Evolutionary conservation across 495 filamentous ascomycete genomes (phyloP).

Genomic region (Acidomyces sp.): DNA sequence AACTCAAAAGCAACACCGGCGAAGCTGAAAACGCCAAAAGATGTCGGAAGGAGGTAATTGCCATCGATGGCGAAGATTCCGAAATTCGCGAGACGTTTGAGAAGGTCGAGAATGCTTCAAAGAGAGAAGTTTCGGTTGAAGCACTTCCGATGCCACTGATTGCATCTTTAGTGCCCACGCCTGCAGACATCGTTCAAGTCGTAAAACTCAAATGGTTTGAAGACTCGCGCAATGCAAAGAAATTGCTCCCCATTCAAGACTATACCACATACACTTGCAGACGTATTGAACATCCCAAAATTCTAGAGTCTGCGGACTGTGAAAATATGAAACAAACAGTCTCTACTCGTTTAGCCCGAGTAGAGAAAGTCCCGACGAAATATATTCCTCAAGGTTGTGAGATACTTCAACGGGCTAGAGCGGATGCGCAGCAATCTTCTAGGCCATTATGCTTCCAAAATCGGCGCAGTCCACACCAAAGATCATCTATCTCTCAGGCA

Average conservation of each 20-base stretch:
- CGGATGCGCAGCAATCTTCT: slow-evolving; percentile 33
- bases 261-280: slow-evolving; percentile 57
- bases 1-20: slow-evolving; percentile 19
- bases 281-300: slow-evolving; percentile 19
- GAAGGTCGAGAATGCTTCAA: background rate
- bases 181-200: slow-evolving; percentile 42
- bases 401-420: slow-evolving; percentile 44
- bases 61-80: slow-evolving; percentile 24
- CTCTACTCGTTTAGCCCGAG: no score
- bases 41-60: slow-evolving; percentile 10
- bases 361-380: no score
- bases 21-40: background rate
- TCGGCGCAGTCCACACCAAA: no score
- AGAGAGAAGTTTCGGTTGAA: background rate
- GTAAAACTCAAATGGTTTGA: slow-evolving; percentile 66
- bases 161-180: slow-evolving; percentile 6
- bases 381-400: no score
- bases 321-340: no score
- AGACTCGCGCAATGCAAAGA: slow-evolving; percentile 41
- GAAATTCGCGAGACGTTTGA: background rate
- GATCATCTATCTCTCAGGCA: no score
- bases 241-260: slow-evolving; percentile 42
- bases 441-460: no score
- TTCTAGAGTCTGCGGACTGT: no score
- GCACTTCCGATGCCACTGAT: no score